These are phyloP conservation scores for Suillus cothurnatus DNA, from an alignment of 768 basidiomycete genomes.

Conservation along the genomic window DNA sequence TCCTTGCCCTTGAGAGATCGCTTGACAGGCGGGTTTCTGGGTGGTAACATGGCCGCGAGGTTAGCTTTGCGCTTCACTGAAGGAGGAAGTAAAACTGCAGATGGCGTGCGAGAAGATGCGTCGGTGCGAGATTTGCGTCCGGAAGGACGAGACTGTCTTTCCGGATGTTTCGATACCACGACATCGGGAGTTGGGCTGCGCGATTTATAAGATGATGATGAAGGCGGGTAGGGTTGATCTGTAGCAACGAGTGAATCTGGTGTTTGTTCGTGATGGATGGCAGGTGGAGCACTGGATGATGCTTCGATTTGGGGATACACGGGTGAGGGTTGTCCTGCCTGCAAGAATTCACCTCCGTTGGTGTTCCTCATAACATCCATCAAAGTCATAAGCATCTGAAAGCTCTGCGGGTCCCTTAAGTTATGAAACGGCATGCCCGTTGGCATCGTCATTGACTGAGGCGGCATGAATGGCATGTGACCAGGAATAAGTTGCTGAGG, in stretches of 20 bases:
- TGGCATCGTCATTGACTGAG: not conserved
- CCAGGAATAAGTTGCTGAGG: not conserved
- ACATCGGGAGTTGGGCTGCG: not conserved
- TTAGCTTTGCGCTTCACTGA: conserved; percentile 25
- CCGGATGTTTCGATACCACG: not conserved
- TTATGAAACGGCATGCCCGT: not conserved
- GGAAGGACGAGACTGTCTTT: conserved; percentile 4
- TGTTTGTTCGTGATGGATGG: not conserved
- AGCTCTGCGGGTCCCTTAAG: conserved; percentile 4
- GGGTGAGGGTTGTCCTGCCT: conserved; percentile 1
- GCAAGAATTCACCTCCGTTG: conserved; percentile 11
- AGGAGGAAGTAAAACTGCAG: conserved; percentile 14
- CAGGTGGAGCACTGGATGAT: not conserved
- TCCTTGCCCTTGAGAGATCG: conserved; percentile 33
- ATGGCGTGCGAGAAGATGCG: conserved; percentile 1
- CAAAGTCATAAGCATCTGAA: conserved; percentile 11
- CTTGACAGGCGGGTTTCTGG: conserved; percentile 18
- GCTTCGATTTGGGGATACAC: conserved; percentile 9
- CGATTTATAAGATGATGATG: conserved; percentile 7
- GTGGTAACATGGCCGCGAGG: conserved; percentile 10
- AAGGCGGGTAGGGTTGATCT: conserved; percentile 5
- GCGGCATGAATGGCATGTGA: not conserved
- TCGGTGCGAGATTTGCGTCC: conserved; percentile 13
- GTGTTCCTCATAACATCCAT: conserved; percentile 15
- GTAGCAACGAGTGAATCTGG: not conserved